phyloP scores from a whole-genome alignment of 2,329 filamentous ascomycete species.

The Calonectria honghensis region DNA sequence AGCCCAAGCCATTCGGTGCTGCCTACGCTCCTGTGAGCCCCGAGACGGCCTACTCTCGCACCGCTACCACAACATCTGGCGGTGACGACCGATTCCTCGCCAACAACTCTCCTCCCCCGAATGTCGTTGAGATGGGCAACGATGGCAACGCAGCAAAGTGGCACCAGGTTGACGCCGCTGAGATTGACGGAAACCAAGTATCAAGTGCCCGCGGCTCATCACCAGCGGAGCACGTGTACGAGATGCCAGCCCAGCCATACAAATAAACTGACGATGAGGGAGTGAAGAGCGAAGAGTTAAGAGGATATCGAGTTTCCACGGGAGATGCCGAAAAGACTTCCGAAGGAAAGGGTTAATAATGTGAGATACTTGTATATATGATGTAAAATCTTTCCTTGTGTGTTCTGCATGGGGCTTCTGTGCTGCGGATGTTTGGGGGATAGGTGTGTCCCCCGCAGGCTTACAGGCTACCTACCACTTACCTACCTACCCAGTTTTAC shows the following conservation, averaged over 20 bases:
- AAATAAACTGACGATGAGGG: conserved; percentile 51
- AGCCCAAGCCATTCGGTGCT: conserved; percentile 60
- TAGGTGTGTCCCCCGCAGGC: conserved; percentile 33
- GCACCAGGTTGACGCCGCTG: conserved; percentile 60
- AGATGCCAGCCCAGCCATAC: conserved; percentile 65
- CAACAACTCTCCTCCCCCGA: conserved; percentile 33
- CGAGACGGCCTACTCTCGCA: conserved; percentile 52
- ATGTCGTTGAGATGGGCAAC: conserved; percentile 59
- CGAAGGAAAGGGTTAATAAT: conserved; percentile 51
- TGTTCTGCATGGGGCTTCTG: conserved; percentile 43
- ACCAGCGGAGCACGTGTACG: conserved; percentile 62
- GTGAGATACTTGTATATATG: conserved; percentile 57
- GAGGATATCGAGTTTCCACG: conserved; percentile 36
- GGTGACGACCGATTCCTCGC: conserved; percentile 30
- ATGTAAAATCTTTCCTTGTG: conserved; percentile 52
- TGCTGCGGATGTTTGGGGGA: conserved; percentile 42
- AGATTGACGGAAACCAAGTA: conserved; percentile 63
- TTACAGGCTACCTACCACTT: conserved; percentile 12
- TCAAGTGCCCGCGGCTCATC: conserved; percentile 51
- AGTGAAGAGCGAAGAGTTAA: conserved; percentile 21
- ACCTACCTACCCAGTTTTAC: conserved; percentile 31
- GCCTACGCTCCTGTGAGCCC: conserved; percentile 48
- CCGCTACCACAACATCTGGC: conserved; percentile 39
- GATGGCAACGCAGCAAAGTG: conserved; percentile 59
- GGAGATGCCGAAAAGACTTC: conserved; percentile 27